Evolutionary conservation across 2,329 filamentous ascomycete species (phyloP).

Genomic region (Nemania bipapillata): DNA sequence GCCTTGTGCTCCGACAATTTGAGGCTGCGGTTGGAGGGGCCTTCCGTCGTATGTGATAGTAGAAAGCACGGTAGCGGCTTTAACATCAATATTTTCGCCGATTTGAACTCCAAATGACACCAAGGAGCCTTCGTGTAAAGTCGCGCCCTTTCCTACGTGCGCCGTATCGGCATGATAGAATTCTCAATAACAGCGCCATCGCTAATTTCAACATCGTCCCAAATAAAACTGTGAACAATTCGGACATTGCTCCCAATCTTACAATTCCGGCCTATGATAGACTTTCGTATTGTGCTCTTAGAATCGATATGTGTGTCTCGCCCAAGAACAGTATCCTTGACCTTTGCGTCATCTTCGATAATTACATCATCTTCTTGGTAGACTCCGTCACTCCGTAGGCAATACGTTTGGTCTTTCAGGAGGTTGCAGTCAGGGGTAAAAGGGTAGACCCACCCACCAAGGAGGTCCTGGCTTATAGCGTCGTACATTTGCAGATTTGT

Average conservation of each 20-base stretch:
- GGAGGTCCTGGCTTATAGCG: slow-evolving; percentile 85
- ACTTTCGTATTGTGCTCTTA: slow-evolving; percentile 75
- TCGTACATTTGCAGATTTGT: slow-evolving; percentile 90
- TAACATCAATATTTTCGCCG: slow-evolving; percentile 66
- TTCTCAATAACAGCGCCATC: slow-evolving; percentile 76
- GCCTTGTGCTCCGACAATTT: slow-evolving; percentile 61
- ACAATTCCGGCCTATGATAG: slow-evolving; percentile 84
- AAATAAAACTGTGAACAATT: slow-evolving; percentile 84
- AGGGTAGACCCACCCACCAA: slow-evolving; percentile 87
- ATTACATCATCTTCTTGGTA: slow-evolving; percentile 83
- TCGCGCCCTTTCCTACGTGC: slow-evolving; percentile 75
- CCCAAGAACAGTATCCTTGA: slow-evolving; percentile 80
- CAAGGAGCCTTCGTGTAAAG: slow-evolving; percentile 76
- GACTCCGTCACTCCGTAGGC: slow-evolving; percentile 73
- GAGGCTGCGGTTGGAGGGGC: slow-evolving; percentile 55
- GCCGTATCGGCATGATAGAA: slow-evolving; percentile 81
- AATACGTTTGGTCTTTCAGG: slow-evolving; percentile 79
- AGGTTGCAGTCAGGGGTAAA: slow-evolving; percentile 90
- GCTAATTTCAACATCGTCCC: slow-evolving; percentile 82
- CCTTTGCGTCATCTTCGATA: slow-evolving; percentile 75
- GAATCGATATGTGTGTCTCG: slow-evolving; percentile 79
- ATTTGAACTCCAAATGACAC: slow-evolving; percentile 82
- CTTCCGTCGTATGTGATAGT: slow-evolving; percentile 55
- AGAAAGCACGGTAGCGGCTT: slow-evolving; percentile 52
- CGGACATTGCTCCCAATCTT: slow-evolving; percentile 85